Conservation (phyloP, 345 rosid genomes). For the Chamaenerion angustifolium region DNA sequence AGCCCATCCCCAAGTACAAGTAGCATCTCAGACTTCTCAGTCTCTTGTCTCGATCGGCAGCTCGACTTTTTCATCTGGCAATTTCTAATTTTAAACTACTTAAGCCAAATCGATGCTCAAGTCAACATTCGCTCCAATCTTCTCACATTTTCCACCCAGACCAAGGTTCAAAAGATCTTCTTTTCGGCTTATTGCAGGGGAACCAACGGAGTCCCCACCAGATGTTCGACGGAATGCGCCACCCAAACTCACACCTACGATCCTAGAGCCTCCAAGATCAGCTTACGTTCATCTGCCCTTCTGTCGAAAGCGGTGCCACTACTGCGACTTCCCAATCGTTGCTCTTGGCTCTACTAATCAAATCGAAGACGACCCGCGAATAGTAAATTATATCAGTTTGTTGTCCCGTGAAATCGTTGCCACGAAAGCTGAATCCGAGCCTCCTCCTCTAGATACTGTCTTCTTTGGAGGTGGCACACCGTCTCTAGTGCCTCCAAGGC, state of each 20-base stretch:
- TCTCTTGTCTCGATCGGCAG: too few relatives aligned
- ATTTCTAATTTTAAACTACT: too few relatives aligned
- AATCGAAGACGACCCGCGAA: constrained; percentile 50
- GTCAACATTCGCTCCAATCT: constrained; percentile 39
- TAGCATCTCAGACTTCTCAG: too few relatives aligned
- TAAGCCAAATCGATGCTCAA: constrained; percentile 27
- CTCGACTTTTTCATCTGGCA: too few relatives aligned
- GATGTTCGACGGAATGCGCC: constrained; percentile 66
- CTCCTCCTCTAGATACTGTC: constrained; percentile 46
- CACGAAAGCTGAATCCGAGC: constrained; percentile 19
- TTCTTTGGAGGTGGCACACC: constrained; percentile 97
- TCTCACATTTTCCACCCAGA: constrained; percentile 31
- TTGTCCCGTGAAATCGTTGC: constrained; percentile 47
- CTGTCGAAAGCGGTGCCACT: constrained; percentile 92
- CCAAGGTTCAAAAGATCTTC: constrained; percentile 17
- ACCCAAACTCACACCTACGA: constrained; percentile 18
- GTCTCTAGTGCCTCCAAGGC: constrained; percentile 70
- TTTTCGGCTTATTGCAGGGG: constrained; percentile 3
- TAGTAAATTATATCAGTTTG: constrained; percentile 37
- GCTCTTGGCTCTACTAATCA: constrained; percentile 62
- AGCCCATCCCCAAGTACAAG: too few relatives aligned
- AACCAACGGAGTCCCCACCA: constrained; percentile 20
- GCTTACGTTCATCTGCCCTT: constrained; percentile 89
- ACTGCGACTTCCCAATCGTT: constrained; percentile 78
- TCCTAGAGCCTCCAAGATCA: constrained; percentile 41